Evolutionary conservation across 2,329 filamentous ascomycete species (phyloP).

Genomic region (Trichoderma sp.): DNA sequence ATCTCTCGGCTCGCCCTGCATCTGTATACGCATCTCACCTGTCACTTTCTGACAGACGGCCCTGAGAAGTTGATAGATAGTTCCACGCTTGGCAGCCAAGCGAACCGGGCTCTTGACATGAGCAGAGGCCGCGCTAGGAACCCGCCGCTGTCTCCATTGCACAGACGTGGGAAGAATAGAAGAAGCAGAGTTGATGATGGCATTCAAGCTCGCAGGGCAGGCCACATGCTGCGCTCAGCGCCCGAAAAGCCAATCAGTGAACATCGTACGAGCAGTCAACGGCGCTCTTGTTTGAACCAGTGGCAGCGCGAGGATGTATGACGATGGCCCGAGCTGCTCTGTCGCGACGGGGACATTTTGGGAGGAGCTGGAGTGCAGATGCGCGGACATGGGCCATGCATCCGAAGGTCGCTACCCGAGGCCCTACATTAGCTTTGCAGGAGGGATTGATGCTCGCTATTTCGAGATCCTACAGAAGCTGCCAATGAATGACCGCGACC

Average conservation of each 20-base stretch:
- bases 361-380: not conserved
- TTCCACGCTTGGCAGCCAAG: not conserved
- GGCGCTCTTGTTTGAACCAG: not conserved
- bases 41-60: slow-evolving; percentile 17
- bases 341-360: not conserved
- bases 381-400: slow-evolving; percentile 13
- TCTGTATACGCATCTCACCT: slow-evolving; percentile 3
- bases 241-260: not conserved
- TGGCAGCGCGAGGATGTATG: not conserved
- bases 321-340: not conserved
- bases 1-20: slow-evolving; percentile 10
- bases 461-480: not conserved
- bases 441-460: not conserved
- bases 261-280: not conserved
- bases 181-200: not conserved
- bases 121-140: slow-evolving; percentile 4
- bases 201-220: not conserved
- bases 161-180: slow-evolving; percentile 1
- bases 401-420: slow-evolving; percentile 12
- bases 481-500: not conserved
- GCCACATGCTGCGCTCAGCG: slow-evolving; percentile 9
- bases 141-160: slow-evolving; percentile 1
- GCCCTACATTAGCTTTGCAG: slow-evolving; percentile 3
- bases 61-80: not conserved
- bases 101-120: not conserved